Conservation (phyloP, 306 rosid genomes). For the Vigna trinervia region DNA sequence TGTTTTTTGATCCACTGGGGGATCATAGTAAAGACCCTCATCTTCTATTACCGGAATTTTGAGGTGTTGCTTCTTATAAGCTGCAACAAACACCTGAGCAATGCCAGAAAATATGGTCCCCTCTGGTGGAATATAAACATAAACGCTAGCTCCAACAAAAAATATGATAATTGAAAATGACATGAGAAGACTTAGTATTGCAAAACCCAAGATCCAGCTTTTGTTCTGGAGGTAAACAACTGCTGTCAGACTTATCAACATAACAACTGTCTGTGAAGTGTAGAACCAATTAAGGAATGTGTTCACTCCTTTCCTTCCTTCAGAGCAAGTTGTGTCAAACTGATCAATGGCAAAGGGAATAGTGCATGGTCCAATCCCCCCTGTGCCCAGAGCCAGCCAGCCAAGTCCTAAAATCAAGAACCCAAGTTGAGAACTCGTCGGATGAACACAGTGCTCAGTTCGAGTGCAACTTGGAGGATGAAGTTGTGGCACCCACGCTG, state of each 20-base stretch:
- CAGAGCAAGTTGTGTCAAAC: slow-evolving; percentile 51
- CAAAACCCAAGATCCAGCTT: slow-evolving; percentile 64
- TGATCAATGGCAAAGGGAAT: slow-evolving; percentile 67
- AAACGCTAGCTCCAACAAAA: slow-evolving; percentile 46
- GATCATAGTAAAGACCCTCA: slow-evolving; percentile 45
- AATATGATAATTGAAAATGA: slow-evolving; percentile 41
- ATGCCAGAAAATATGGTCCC: slow-evolving; percentile 54
- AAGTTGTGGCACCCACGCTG: slow-evolving; percentile 24
- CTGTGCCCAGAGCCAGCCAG: slow-evolving; percentile 56
- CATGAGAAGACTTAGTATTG: slow-evolving; percentile 40
- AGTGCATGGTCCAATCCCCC: slow-evolving; percentile 67
- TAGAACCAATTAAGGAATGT: slow-evolving; percentile 67
- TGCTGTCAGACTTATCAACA: slow-evolving; percentile 37
- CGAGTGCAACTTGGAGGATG: slow-evolving; percentile 58
- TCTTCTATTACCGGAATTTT: slow-evolving; percentile 23
- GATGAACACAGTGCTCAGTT: slow-evolving; percentile 37
- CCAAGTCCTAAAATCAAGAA: slow-evolving; percentile 44
- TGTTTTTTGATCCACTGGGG: slow-evolving; percentile 38
- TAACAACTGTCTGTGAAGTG: slow-evolving; percentile 5
- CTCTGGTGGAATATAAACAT: slow-evolving; percentile 23
- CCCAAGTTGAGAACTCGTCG: slow-evolving; percentile 40
- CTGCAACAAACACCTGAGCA: slow-evolving; percentile 54
- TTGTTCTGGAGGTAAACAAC: slow-evolving; percentile 54
- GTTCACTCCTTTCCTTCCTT: slow-evolving; percentile 56
- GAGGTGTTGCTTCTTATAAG: slow-evolving; percentile 51